phyloP scores from a whole-genome alignment of 2,329 filamentous ascomycete genomes.

The Myriangium duriaei region DNA sequence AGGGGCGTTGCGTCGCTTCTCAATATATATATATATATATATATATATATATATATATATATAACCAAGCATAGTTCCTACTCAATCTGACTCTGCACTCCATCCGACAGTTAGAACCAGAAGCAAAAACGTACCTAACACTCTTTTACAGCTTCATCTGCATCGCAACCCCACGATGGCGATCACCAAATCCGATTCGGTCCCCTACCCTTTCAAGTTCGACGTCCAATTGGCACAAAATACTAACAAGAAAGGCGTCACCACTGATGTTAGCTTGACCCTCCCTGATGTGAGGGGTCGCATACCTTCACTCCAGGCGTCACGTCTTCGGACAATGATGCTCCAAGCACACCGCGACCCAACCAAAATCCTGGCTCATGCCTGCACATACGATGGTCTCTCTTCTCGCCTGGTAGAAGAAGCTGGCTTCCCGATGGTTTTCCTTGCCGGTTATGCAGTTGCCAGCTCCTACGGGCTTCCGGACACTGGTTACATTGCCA shows the following conservation, averaged over 20 bases:
- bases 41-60: too few species aligned
- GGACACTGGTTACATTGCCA: slow-evolving; percentile 39
- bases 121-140: too few species aligned
- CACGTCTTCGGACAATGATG: slow-evolving; percentile 27
- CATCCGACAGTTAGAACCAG: too few species aligned
- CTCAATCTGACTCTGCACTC: too few species aligned
- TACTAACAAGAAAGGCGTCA: slow-evolving; percentile 10
- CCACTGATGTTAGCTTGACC: slow-evolving; percentile 11
- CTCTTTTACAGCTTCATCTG: slow-evolving; percentile 36
- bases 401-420: slow-evolving; percentile 32
- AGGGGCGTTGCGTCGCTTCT: too few species aligned
- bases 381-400: too few species aligned
- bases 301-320: slow-evolving; percentile 29
- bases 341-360: too few species aligned
- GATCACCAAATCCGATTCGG: slow-evolving; percentile 21
- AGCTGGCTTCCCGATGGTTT: slow-evolving; percentile 35
- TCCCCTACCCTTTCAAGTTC: slow-evolving; percentile 25
- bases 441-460: slow-evolving; percentile 33
- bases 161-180: slow-evolving; percentile 32
- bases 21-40: too few species aligned
- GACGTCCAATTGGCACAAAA: slow-evolving; percentile 8
- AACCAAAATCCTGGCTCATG: too few species aligned
- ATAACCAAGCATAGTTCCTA: too few species aligned
- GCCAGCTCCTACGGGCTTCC: slow-evolving; percentile 31
- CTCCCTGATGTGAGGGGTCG: slow-evolving; percentile 25